A percentile compares a stretch with the other conserved stretches of the same genome.
Evolutionary conservation across 306 rosid genomes (phyloP).

Genomic region (Argentina anserina): DNA sequence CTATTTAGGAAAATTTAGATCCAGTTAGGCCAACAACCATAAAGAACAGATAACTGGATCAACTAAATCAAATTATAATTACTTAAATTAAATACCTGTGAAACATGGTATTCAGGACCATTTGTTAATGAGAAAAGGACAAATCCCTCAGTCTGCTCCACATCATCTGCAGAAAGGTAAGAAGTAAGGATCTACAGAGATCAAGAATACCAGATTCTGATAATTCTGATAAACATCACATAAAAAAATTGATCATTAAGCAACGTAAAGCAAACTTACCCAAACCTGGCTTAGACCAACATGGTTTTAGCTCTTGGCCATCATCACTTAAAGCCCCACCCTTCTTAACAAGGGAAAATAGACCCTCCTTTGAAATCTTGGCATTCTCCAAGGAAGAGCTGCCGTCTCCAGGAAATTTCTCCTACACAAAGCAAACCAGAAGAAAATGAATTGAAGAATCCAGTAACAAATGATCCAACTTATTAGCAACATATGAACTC

Average conservation of each 20-base stretch:
- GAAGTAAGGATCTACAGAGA: conserved; percentile 13
- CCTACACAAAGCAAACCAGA: conserved; percentile 40
- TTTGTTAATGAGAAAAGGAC: conserved; percentile 84
- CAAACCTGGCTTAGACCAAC: conserved; percentile 69
- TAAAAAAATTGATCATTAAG: conserved; percentile 7
- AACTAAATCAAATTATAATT: conserved; percentile 10
- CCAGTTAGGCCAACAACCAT: background rate
- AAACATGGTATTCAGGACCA: conserved; percentile 94
- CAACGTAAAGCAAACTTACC: conserved; percentile 42
- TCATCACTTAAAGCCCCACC: conserved; percentile 64
- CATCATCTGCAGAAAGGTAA: conserved; percentile 54
- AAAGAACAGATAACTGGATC: conserved; percentile 14
- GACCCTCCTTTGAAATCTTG: conserved; percentile 36
- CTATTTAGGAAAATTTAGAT: background rate
- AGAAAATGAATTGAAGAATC: conserved; percentile 6
- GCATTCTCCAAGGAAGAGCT: conserved; percentile 44
- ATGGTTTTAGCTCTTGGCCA: conserved; percentile 59
- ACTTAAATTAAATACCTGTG: conserved; percentile 56
- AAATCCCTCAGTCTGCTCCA: conserved; percentile 69
- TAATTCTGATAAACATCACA: background rate
- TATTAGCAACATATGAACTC: no score
- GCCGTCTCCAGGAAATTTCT: conserved; percentile 66
- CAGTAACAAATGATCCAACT: background rate
- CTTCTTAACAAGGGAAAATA: conserved; percentile 41
- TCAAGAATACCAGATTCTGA: background rate